Conservation (phyloP, 176 grass and related monocot species). For the Melocanna baccifera region DNA sequence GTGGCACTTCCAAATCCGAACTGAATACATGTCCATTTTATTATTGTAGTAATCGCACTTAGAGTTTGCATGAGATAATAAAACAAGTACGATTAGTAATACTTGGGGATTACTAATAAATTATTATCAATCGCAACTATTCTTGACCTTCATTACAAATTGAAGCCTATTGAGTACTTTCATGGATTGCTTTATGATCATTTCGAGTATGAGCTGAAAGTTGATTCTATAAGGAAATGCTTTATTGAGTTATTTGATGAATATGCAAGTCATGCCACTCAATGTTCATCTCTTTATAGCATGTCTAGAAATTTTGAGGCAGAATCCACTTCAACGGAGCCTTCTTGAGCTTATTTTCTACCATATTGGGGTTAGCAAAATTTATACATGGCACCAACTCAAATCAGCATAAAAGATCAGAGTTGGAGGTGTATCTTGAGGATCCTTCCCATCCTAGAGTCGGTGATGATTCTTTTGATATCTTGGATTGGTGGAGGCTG, state of each 20-base stretch:
- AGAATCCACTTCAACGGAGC: not conserved
- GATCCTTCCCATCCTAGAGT: not conserved
- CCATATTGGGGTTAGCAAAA: not conserved
- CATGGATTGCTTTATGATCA: slow-evolving; percentile 21
- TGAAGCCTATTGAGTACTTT: slow-evolving; percentile 38
- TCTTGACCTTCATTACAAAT: slow-evolving; percentile 42
- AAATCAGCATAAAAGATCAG: not conserved
- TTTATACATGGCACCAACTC: not conserved
- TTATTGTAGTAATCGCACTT: too few species aligned
- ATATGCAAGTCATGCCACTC: not conserved
- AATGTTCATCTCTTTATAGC: not conserved
- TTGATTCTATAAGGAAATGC: not conserved
- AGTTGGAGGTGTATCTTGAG: not conserved
- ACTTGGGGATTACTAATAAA: not conserved
- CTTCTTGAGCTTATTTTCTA: not conserved
- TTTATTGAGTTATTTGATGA: not conserved
- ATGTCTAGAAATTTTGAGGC: not conserved
- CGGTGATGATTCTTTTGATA: not conserved
- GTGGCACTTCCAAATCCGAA: too few species aligned
- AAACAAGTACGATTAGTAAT: too few species aligned
- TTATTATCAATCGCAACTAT: slow-evolving; percentile 26
- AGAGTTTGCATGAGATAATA: too few species aligned
- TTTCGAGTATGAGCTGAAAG: not conserved
- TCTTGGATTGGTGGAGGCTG: not conserved
- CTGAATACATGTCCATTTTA: too few species aligned